Evolutionary conservation across 805 yeast species (phyloP).

Genomic region (Torulaspora maleeae): DNA sequence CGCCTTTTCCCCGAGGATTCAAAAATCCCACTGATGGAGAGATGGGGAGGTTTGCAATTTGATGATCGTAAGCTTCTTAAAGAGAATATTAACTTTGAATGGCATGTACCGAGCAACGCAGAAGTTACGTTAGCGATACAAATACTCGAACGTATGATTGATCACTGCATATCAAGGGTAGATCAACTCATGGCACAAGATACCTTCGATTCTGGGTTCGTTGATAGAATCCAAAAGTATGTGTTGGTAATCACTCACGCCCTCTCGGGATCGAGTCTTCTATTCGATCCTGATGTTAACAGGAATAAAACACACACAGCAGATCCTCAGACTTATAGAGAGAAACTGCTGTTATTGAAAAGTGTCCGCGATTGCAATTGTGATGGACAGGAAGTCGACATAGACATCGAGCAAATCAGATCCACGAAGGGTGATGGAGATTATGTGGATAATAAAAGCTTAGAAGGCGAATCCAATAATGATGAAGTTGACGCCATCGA

Average conservation of each 20-base stretch:
- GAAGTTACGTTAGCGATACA: slow-evolving; percentile 61
- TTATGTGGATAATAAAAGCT: slow-evolving; percentile 24
- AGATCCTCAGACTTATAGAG: slow-evolving; percentile 16
- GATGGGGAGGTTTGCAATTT: slow-evolving; percentile 77
- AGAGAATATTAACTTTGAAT: slow-evolving; percentile 52
- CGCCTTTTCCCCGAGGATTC: slow-evolving; percentile 49
- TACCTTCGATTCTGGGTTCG: slow-evolving; percentile 19
- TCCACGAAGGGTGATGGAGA: slow-evolving; percentile 31
- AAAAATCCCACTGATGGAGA: slow-evolving; percentile 37
- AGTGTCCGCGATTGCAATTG: slow-evolving; percentile 36
- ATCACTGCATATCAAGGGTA: slow-evolving; percentile 43
- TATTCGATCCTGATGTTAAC: slow-evolving; percentile 68
- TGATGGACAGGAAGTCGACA: slow-evolving; percentile 36
- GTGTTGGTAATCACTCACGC: slow-evolving; percentile 55
- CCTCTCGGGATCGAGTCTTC: slow-evolving; percentile 62
- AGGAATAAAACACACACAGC: slow-evolving; percentile 25
- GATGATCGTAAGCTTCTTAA: slow-evolving; percentile 45
- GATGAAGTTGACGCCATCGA: slow-evolving; percentile 28
- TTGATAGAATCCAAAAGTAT: slow-evolving; percentile 52
- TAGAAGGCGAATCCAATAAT: slow-evolving; percentile 17
- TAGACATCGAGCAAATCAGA: slow-evolving; percentile 37
- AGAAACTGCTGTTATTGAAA: slow-evolving; percentile 33
- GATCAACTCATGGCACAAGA: slow-evolving; percentile 30
- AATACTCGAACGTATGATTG: slow-evolving; percentile 48
- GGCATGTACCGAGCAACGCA: slow-evolving; percentile 65